Evolutionary conservation across 768 basidiomycete genomes (phyloP).

Genomic region (Tulasnella sp.): DNA sequence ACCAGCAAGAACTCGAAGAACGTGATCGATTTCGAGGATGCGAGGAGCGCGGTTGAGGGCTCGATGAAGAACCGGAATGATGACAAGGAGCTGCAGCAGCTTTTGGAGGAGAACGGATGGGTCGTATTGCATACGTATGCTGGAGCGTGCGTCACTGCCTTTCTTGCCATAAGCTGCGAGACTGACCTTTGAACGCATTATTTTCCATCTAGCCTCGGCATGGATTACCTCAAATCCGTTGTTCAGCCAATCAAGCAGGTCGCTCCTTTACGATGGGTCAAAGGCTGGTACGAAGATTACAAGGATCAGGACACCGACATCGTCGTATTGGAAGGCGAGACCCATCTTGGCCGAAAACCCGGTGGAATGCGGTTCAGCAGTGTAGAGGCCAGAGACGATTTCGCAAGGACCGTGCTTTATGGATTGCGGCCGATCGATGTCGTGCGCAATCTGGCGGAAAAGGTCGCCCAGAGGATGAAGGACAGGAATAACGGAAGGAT

Average conservation of each 20-base stretch:
- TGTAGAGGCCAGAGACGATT: slow-evolving; percentile 37
- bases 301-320: slow-evolving; percentile 41
- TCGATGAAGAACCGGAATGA: slow-evolving; percentile 33
- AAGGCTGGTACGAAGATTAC: slow-evolving; percentile 46
- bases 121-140: slow-evolving; percentile 45
- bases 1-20: slow-evolving; percentile 24
- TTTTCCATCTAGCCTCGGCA: slow-evolving; percentile 39
- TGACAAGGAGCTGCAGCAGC: slow-evolving; percentile 37
- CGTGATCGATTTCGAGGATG: slow-evolving; percentile 38
- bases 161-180: neutral
- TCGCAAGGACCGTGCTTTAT: slow-evolving; percentile 40
- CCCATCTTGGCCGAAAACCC: slow-evolving; percentile 43
- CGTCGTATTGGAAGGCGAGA: slow-evolving; percentile 44
- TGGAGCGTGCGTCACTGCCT: slow-evolving; percentile 41
- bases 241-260: slow-evolving; percentile 43
- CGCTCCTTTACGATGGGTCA: slow-evolving; percentile 40
- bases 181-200: neutral
- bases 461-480: slow-evolving; percentile 41
- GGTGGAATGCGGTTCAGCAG: slow-evolving; percentile 41
- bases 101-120: slow-evolving; percentile 43
- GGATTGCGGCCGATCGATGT: slow-evolving; percentile 37
- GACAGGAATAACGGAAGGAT: slow-evolving; percentile 30
- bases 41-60: slow-evolving; percentile 30
- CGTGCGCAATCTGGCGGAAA: slow-evolving; percentile 37
- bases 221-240: slow-evolving; percentile 48